A percentile compares a stretch with the other conserved stretches of the same genome.
Evolutionary conservation across 176 grass and related monocot species (phyloP).

Genomic region (Aegilops longissima): DNA sequence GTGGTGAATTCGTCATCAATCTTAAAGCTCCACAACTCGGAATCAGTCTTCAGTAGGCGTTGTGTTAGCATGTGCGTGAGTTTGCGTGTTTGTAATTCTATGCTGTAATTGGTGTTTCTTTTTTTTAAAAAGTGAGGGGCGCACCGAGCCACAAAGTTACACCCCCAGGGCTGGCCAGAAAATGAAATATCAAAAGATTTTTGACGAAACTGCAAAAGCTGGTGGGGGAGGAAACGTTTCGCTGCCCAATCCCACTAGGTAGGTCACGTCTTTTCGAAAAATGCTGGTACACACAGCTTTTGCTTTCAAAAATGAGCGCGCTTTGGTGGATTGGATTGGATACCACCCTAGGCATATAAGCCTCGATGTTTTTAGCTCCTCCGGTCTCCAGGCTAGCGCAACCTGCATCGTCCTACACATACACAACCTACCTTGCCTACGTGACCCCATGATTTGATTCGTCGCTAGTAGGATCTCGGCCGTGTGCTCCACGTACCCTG

Average conservation of each 20-base stretch:
- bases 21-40: too few relatives aligned
- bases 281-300: conserved; percentile 45
- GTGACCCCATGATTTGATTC: conserved; percentile 54
- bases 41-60: too few relatives aligned
- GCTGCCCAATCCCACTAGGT: conserved; percentile 1
- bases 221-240: not conserved
- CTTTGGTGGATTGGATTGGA: conserved; percentile 60
- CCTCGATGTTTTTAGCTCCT: conserved; percentile 43
- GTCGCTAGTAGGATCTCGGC: conserved; percentile 42
- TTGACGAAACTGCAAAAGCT: not conserved
- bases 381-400: conserved; percentile 10
- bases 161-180: too few relatives aligned
- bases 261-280: conserved; percentile 50
- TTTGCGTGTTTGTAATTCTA: too few relatives aligned
- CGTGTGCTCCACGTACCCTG: conserved; percentile 55
- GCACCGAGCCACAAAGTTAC: too few relatives aligned
- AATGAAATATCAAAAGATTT: not conserved
- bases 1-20: too few relatives aligned
- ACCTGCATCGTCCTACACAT: conserved; percentile 30
- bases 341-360: conserved; percentile 50
- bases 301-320: conserved; percentile 40
- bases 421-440: conserved; percentile 29
- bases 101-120: too few relatives aligned
- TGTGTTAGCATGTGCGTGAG: too few relatives aligned
- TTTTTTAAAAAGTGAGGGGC: too few relatives aligned